phyloP scores from a whole-genome alignment of 139 green algal species.

The Chlorella ohadii region DNA sequence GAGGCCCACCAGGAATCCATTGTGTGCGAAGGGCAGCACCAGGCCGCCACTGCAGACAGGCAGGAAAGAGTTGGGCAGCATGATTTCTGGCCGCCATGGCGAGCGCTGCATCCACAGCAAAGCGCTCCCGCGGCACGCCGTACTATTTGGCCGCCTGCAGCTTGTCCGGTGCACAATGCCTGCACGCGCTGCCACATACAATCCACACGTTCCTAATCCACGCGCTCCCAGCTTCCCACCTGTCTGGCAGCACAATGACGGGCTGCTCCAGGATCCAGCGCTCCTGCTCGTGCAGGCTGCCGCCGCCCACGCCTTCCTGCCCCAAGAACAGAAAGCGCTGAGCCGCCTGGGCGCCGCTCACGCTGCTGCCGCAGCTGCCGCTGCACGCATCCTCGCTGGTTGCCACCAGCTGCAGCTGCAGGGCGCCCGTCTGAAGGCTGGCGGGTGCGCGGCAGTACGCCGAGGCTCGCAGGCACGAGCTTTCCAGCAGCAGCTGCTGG shows the following conservation, averaged over 20 bases:
- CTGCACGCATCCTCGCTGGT: not conserved
- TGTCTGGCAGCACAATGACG: constrained; percentile 67
- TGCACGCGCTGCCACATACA: too few relatives aligned
- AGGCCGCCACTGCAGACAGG: constrained; percentile 38
- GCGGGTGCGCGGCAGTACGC: constrained; percentile 33
- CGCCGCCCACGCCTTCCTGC: constrained; percentile 5
- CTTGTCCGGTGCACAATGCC: too few relatives aligned
- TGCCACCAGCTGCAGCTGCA: constrained; percentile 52
- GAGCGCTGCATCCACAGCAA: too few relatives aligned
- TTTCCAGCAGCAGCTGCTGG: not conserved
- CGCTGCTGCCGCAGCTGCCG: not conserved
- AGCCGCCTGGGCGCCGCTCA: not conserved
- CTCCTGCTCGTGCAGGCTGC: constrained; percentile 46
- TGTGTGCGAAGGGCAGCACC: constrained; percentile 66
- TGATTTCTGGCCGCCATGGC: too few relatives aligned
- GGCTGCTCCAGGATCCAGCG: constrained; percentile 58
- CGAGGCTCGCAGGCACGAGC: constrained; percentile 1
- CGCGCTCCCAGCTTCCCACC: too few relatives aligned
- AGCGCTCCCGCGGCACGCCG: too few relatives aligned
- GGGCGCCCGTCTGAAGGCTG: constrained; percentile 38
- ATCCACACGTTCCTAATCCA: too few relatives aligned
- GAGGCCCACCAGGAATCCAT: constrained; percentile 65
- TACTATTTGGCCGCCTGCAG: too few relatives aligned
- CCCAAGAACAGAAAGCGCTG: constrained; percentile 38
- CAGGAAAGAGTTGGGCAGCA: too few relatives aligned